Base-by-base conservation (phyloP, 2,329 filamentous ascomycete genomes). In the Blastomyces percursus region DNA sequence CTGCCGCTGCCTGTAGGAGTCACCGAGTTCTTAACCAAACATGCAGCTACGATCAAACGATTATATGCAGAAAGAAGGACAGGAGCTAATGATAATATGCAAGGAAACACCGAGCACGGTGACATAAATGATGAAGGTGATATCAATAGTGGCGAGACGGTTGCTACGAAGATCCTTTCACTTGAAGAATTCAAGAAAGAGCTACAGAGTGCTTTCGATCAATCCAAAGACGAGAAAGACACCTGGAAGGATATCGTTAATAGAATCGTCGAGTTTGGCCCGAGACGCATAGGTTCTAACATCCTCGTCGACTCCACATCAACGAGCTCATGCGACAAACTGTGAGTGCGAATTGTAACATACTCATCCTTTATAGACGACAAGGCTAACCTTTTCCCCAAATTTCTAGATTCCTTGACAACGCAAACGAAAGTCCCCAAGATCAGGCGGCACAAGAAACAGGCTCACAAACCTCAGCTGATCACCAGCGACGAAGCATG, bases 231-330 rank as follows among this genome's bases (percentile, higher is more conserved):
- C 19, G 85, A 88, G 62, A 84, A 83, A 48, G 91, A 96, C 14
- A 74, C 84, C 1, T 97, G 92, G 90, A 85, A 85, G 66, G 85
- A 85, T 65, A 79, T 87, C 12, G 83, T 94, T 35, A 86, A 95
- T 64, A 86, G 86, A 69, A 93, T 99, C 68, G 84, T 86, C n/a
- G 88, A 90, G 0, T 99, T 99, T 73, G 94, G 93, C 0, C 93
- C 94, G 1, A 82, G 89, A 62, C 81, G 93, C 68, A 86, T 86
- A 14, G 94, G 94, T 0, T 91, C 93, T 1, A 99, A 99, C 72
- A 76, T 99, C 4, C 81, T 99, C 7, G 85, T 99, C 63, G 94
- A 99, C 73, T 81, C 85, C 3, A 96, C 93, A 0, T 80, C 84
- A 50, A 84, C 84, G 21, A 83, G 86, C 44, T 84, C 88, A 51